These are phyloP conservation scores for Trypanosoma avium DNA, from an alignment of 208 protist species.

Conservation along the genomic window DNA sequence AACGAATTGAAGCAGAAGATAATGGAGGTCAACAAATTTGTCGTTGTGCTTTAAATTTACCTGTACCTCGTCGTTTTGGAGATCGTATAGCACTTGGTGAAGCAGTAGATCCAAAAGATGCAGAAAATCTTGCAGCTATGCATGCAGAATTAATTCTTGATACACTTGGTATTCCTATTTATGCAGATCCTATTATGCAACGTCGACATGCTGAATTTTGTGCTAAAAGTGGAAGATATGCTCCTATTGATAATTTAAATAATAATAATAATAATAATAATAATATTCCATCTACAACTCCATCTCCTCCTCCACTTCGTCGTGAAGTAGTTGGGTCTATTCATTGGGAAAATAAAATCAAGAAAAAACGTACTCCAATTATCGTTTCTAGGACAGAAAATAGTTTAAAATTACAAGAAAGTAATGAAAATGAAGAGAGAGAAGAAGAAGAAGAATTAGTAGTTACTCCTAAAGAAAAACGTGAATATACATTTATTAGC, in stretches of 20 bases:
- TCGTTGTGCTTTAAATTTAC: constrained; percentile 56
- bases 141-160: constrained; percentile 91
- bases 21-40: constrained; percentile 36
- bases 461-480: constrained; percentile 16
- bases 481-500: constrained; percentile 35
- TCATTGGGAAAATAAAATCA: constrained; percentile 56
- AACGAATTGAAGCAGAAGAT: constrained; percentile 50
- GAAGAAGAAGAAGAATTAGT: constrained; percentile 6
- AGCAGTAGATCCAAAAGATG: constrained; percentile 52
- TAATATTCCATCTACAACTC: constrained; percentile 36
- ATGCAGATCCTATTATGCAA: constrained; percentile 52
- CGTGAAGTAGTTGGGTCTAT: constrained; percentile 60
- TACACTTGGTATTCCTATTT: constrained; percentile 79
- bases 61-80: constrained; percentile 68
- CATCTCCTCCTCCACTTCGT: constrained; percentile 76
- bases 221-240: constrained; percentile 62
- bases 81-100: constrained; percentile 80
- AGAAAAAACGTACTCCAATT: constrained; percentile 16
- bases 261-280: neutral
- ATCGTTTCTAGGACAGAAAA: constrained; percentile 12
- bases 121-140: constrained; percentile 81
- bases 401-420: neutral
- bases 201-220: constrained; percentile 55
- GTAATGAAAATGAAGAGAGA: neutral
- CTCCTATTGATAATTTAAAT: constrained; percentile 29